phyloP scores from a whole-genome alignment of 1,284 basidiomycete genomes.

The Cryptococcus floricola region DNA sequence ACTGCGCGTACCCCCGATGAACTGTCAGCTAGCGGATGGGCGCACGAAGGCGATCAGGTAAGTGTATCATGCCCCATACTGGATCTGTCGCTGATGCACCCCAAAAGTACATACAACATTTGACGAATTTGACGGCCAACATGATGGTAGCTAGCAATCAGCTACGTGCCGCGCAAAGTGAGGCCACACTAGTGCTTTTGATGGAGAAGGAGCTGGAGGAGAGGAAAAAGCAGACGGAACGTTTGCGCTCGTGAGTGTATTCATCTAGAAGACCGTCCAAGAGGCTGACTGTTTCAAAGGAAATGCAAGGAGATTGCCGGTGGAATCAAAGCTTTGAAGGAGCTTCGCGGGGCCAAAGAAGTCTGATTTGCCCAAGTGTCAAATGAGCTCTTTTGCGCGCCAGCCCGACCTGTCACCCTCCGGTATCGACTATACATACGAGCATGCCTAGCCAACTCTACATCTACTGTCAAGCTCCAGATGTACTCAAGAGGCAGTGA shows the following conservation, averaged over 20 bases:
- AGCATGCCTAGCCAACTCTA: too few relatives aligned
- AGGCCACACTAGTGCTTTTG: slow-evolving; percentile 42
- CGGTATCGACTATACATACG: too few relatives aligned
- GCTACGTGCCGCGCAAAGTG: slow-evolving; percentile 39
- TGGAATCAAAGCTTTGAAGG: slow-evolving; percentile 3
- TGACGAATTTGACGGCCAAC: slow-evolving; percentile 40
- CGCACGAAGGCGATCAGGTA: slow-evolving; percentile 45
- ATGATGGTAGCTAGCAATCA: slow-evolving; percentile 46
- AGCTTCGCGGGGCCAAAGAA: neutral
- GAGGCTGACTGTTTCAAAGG: neutral
- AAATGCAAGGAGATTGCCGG: slow-evolving; percentile 15
- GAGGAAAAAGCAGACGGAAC: slow-evolving; percentile 30
- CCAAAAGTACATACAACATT: slow-evolving; percentile 42
- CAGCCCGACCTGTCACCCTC: neutral
- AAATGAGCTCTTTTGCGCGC: neutral
- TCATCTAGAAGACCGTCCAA: neutral
- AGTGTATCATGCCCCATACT: neutral
- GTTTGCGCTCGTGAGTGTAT: slow-evolving; percentile 26
- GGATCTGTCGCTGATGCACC: neutral
- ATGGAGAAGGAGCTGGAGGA: slow-evolving; percentile 43
- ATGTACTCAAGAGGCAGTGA: too few relatives aligned
- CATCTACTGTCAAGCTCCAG: too few relatives aligned
- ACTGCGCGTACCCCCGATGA: slow-evolving; percentile 40
- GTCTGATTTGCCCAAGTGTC: too few relatives aligned
- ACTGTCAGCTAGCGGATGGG: slow-evolving; percentile 28